Base-by-base conservation (phyloP, 192 early-diverging fungal species). In the Chytriomyces confervae region DNA sequence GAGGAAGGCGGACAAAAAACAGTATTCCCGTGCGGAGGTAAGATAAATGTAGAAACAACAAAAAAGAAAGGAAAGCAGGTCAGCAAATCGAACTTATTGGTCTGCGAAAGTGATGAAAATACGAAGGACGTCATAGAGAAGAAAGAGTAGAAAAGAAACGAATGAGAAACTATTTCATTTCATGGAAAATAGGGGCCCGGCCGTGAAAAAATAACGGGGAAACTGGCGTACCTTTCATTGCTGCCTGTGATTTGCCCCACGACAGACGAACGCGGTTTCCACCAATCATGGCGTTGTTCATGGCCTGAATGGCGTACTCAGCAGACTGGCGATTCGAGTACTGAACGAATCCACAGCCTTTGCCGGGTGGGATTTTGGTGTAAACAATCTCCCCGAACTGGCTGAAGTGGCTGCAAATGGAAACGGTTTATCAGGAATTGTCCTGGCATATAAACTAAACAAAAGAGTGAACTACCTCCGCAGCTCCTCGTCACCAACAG, bases 271-370 rank as follows among this genome's bases (percentile, higher is more conserved):
- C 86, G 60, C 88, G 86, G 13, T 89, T 88, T 11, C 89, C 89
- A 80, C 95, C 95, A 69, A 99, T 91, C 66, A 90, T 85, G 80
- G 91, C 92, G 23, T 95, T 94, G 80, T 96, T 93, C 90, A 99
- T 92, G 71, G 94, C 90, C 62, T 89, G 86, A 77, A 99, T 95
- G 11, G 97, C 96, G 76, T 90, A 87, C 80, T 96, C 96, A 36
- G 97, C 97, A 77, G 89, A 87, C 48, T 90, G 86, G 18, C 94
- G 87, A 75, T 94, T 91, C 43, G 90, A 90, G 82, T 91, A 99
- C 65, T 94, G 93, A 45, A 99, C 96, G 87, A 99, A 99, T 8
- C 95, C 97, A 81, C 97, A 99, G 11, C 94, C 93, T 77, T 95
- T 96, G 64, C 95, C 95, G 16, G 92, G 89, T 48, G 97, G 96